Percentiles rank a stretch among this genome's conserved stretches.
Conservation (phyloP, 345 rosid genomes). For the Dipteronia dyeriana region DNA sequence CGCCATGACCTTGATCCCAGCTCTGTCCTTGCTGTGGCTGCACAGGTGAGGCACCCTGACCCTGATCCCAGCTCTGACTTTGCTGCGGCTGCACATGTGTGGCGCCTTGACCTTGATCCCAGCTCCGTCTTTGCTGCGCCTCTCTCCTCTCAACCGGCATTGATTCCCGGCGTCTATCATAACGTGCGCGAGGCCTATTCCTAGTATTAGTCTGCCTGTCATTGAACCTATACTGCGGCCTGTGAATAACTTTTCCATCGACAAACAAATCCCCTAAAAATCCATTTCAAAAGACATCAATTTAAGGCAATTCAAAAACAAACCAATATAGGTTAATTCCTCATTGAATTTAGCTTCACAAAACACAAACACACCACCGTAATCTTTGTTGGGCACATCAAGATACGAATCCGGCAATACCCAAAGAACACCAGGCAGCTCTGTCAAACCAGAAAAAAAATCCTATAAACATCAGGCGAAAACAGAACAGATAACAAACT, state of each 20-base stretch:
- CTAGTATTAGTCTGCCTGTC: slow-evolving; percentile 58
- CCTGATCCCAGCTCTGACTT: slow-evolving; percentile 34
- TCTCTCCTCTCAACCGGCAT: slow-evolving; percentile 75
- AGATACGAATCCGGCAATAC: slow-evolving; percentile 94
- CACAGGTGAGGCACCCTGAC: not conserved
- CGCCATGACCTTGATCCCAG: too few species aligned
- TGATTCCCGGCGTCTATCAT: slow-evolving; percentile 74
- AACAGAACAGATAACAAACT: not conserved
- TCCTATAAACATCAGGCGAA: not conserved
- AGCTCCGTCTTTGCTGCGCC: slow-evolving; percentile 36
- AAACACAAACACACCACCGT: slow-evolving; percentile 73
- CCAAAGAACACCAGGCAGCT: slow-evolving; percentile 90
- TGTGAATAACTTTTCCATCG: slow-evolving; percentile 86
- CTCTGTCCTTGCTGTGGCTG: not conserved
- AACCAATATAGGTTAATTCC: not conserved
- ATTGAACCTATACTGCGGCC: slow-evolving; percentile 72
- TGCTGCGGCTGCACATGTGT: too few species aligned
- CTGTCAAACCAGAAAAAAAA: slow-evolving; percentile 38
- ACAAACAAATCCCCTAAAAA: slow-evolving; percentile 73
- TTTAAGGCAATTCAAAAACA: not conserved
- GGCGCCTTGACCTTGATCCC: slow-evolving; percentile 24
- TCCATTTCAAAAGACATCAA: slow-evolving; percentile 2
- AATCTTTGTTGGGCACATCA: slow-evolving; percentile 95
- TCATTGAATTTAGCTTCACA: not conserved
- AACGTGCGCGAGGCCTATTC: slow-evolving; percentile 61